Percentiles rank a stretch among this genome's conserved stretches.
These are phyloP conservation scores for Blastobotrys proliferans DNA, from an alignment of 1,139 yeast species.

Conservation along the genomic window DNA sequence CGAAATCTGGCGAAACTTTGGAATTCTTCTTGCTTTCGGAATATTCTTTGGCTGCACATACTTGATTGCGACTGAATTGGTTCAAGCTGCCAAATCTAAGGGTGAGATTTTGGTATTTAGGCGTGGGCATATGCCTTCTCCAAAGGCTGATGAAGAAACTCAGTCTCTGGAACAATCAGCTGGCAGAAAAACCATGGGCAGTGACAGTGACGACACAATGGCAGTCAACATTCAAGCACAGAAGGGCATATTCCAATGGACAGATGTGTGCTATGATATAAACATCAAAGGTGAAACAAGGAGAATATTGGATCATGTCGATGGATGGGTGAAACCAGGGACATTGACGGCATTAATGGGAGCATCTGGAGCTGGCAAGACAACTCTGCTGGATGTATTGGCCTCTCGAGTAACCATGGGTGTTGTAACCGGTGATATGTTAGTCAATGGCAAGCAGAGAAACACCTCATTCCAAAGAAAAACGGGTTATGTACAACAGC, in stretches of 20 bases:
- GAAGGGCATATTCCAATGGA: conserved; percentile 68
- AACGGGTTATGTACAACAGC: conserved; percentile 64
- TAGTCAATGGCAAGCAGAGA: conserved; percentile 64
- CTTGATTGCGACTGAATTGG: conserved; percentile 55
- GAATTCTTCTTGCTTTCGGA: conserved; percentile 57
- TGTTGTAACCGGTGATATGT: conserved; percentile 54
- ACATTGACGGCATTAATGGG: conserved; percentile 60
- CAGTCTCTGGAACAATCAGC: neutral
- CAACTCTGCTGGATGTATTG: conserved; percentile 74
- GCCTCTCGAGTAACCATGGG: conserved; percentile 89
- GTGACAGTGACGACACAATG: conserved; percentile 13
- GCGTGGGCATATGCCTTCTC: conserved; percentile 38
- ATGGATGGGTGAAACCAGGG: conserved; percentile 61
- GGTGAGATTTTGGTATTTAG: conserved; percentile 79
- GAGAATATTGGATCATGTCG: conserved; percentile 49
- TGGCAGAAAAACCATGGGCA: conserved; percentile 14
- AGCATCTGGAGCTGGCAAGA: conserved; percentile 64
- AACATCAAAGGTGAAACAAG: conserved; percentile 54
- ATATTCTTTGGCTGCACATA: conserved; percentile 56
- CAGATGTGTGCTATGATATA: conserved; percentile 69
- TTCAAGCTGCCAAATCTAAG: conserved; percentile 73
- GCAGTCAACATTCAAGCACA: conserved; percentile 24
- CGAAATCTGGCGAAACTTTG: conserved; percentile 83
- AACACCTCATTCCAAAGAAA: conserved; percentile 59
- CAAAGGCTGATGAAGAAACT: conserved; percentile 24